Conservation (phyloP, 1,284 basidiomycete species). For the Pseudozyma thailandica region DNA sequence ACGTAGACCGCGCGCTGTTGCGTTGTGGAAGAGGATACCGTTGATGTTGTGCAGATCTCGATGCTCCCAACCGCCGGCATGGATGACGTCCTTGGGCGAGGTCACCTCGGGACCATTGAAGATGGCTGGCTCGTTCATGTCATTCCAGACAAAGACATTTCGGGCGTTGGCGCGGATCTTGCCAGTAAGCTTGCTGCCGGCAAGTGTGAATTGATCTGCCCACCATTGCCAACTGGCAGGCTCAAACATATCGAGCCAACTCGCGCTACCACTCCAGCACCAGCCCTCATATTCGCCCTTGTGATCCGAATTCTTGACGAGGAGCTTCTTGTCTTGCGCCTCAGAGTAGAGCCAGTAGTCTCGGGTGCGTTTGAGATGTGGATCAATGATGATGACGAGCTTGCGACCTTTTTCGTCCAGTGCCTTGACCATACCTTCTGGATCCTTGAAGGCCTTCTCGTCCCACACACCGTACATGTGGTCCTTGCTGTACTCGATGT, state of each 20-base stretch:
- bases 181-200: constrained; percentile 30
- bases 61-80: constrained; percentile 95
- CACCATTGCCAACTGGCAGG: constrained; percentile 91
- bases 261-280: constrained; percentile 96
- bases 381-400: constrained; percentile 98
- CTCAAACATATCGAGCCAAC: constrained; percentile 98
- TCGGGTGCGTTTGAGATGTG: constrained; percentile 86
- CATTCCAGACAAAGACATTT: constrained; percentile 93
- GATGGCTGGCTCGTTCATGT: constrained; percentile 99
- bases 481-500: constrained; percentile 88
- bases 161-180: constrained; percentile 64
- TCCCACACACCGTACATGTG: constrained; percentile 99
- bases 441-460: constrained; percentile 88
- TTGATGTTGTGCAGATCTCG: constrained; percentile 95
- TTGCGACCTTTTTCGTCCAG: constrained; percentile 87
- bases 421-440: constrained; percentile 89
- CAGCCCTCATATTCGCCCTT: constrained; percentile 89
- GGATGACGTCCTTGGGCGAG: constrained; percentile 92
- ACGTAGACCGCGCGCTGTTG: constrained; percentile 82
- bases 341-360: constrained; percentile 87
- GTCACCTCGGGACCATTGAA: constrained; percentile 99
- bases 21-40: constrained; percentile 74
- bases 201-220: constrained; percentile 68
- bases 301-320: constrained; percentile 84
- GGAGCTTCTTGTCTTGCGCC: constrained; percentile 80